phyloP scores from a whole-genome alignment of 139 green algal genomes.

The Coelastrella sp. region DNA sequence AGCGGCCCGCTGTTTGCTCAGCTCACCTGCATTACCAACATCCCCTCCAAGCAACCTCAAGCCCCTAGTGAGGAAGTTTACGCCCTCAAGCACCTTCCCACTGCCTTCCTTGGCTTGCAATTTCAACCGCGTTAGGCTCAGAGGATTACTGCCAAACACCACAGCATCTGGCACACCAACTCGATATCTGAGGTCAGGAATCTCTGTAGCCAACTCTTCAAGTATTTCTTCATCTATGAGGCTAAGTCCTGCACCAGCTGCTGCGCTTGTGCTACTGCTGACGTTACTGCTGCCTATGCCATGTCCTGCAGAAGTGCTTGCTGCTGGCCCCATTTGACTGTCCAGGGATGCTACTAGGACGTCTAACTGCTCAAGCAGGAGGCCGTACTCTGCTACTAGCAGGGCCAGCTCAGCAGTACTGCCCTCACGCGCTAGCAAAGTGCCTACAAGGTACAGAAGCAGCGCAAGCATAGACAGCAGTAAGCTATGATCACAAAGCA shows the following conservation, averaged over 20 bases:
- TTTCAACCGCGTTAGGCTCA: conserved; percentile 74
- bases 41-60: conserved; percentile 86
- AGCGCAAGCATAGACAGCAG: neutral
- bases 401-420: conserved; percentile 89
- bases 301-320: conserved; percentile 31
- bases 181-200: conserved; percentile 89
- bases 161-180: conserved; percentile 74
- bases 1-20: neutral
- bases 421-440: conserved; percentile 59
- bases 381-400: conserved; percentile 90
- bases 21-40: conserved; percentile 61
- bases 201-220: conserved; percentile 83
- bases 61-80: conserved; percentile 87
- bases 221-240: conserved; percentile 69
- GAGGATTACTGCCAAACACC: conserved; percentile 80
- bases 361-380: conserved; percentile 85
- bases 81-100: conserved; percentile 81
- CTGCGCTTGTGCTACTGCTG: conserved; percentile 12
- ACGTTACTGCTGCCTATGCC: conserved; percentile 11
- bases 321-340: neutral
- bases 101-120: conserved; percentile 69
- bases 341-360: conserved; percentile 60
- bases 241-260: conserved; percentile 33
- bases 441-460: conserved; percentile 33
- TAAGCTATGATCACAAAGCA: neutral